These are phyloP conservation scores for Lactarius sp. DNA, from an alignment of 768 basidiomycete genomes.

Conservation along the genomic window DNA sequence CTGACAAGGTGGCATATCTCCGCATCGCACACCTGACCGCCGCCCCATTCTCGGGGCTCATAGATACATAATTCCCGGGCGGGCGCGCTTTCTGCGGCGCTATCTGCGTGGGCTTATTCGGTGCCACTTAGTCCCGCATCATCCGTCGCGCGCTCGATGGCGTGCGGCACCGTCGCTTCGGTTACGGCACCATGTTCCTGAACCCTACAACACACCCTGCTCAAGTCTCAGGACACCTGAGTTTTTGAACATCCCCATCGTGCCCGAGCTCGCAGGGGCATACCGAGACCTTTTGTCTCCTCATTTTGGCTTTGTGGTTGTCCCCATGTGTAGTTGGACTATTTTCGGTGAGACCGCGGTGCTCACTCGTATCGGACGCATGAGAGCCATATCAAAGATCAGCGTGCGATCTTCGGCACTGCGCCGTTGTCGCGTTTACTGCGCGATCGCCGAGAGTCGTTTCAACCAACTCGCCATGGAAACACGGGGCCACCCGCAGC, in stretches of 20 bases:
- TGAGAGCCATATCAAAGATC: conserved; percentile 12
- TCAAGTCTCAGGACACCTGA: not conserved
- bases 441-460: conserved; percentile 21
- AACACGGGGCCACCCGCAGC: conserved; percentile 18
- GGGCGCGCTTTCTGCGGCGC: conserved; percentile 16
- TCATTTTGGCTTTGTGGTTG: not conserved
- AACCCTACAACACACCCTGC: not conserved
- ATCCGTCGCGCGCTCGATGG: conserved; percentile 21
- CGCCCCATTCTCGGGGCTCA: conserved; percentile 10
- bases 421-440: conserved; percentile 17
- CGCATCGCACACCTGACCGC: conserved; percentile 23
- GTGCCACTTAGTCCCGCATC: conserved; percentile 21
- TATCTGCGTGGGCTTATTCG: conserved; percentile 21
- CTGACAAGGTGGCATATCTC: conserved; percentile 18
- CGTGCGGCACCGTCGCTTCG: conserved; percentile 8
- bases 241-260: conserved; percentile 5
- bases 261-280: not conserved
- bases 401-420: conserved; percentile 19
- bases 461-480: conserved; percentile 20
- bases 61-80: conserved; percentile 15
- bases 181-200: conserved; percentile 20
- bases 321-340: not conserved
- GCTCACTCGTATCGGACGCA: conserved; percentile 11
- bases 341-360: conserved; percentile 7
- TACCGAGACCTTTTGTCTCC: not conserved